Base-by-base conservation (phyloP, 306 rosid genomes). In the Malus sylvestris region DNA sequence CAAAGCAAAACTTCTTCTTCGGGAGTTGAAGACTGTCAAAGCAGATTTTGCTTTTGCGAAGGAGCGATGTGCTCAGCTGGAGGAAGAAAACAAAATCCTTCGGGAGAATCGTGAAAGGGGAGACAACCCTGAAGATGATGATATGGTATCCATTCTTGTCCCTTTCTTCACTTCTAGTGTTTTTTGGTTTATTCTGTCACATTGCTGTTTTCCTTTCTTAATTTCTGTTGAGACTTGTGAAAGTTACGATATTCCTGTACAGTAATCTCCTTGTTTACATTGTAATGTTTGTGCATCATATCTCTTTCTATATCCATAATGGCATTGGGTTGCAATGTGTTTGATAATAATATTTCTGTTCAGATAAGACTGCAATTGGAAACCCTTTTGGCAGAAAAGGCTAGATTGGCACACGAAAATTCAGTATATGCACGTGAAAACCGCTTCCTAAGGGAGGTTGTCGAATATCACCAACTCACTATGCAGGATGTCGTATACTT, bases 21-120 rank as follows among this genome's bases (percentile, higher is more conserved):
- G 97, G 76, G 98, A 95, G 92, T 85, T 95, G 86, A 95, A 95
- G 87, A 95, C 98, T 78, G 89, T 95, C 66, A 95, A 95, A 83
- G 97, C 97, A 71, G 98, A 95, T 85, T 83, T 95, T 75, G 97
- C 98, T 82, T 95, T 95, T 84, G 97, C 98, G 12, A 95, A 95
- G 88, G 97, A 95, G 81, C 90, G 98, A 76, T 95, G 98, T 85
- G 93, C 95, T 80, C 98, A 92, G 82, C 86, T 95, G 73, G 98
- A 95, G 88, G 97, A 92, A 79, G 98, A 95, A 85, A 95, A 85
- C 78, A 92, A 86, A 88, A 83, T 87, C 78, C 92, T 95, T 40
- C 96, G 95, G 12, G 97, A 85, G 86, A 95, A 89, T 83, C 93
- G 89, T 52, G 97, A 92, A 82, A 89, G 97, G 79, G 96, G 98